Base-by-base conservation (phyloP, 306 rosid species). In the Prunus kanzakura region DNA sequence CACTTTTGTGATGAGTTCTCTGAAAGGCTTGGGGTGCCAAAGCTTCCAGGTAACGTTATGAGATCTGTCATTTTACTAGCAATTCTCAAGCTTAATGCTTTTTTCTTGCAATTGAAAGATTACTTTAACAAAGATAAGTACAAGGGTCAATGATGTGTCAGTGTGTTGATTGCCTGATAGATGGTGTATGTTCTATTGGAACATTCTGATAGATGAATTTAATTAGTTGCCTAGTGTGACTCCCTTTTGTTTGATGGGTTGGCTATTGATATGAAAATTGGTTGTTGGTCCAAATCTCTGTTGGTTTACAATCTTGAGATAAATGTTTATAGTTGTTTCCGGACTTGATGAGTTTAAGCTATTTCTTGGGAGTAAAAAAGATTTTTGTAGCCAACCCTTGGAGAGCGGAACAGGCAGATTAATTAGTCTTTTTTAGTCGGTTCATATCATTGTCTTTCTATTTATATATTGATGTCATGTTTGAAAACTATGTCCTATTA, bases 1-100 rank as follows among this genome's bases (percentile, higher is more conserved):
- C 99, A 93, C 88, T 96, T 96, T 64, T 96, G 99, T 79, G 98
- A 96, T 82, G 97, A 91, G 84, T 84, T 91, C 77, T 96, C 97
- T 69, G 99, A 93, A 75, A 87, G 74, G 86, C 96, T 96, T 72
- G 96, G 71, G 67, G 99, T 92, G 51, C 90, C 88, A 73, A 96
- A 88, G 77, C 97, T 96, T 86, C 99, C 99, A 82, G 99, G 99
- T 96, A 83, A 68, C 71, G 52, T 78, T 56, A 23, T 18, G 14
- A 41, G 73, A 61, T 49, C 38, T 43, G 56, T 63, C 57, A 78
- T 4, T 64, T 46, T 19, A 14, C 72, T 74, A 60, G 56, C 20
- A 51, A 43, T 56, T 22, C 15, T 72, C 3, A 5, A 71, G 15
- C 62, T 74, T 35, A 55, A 32, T 47, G 27, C 19, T n/a, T 15